Evolutionary conservation across 2,329 filamentous ascomycete species (phyloP).

Genomic region (Anisogramma anomala): DNA sequence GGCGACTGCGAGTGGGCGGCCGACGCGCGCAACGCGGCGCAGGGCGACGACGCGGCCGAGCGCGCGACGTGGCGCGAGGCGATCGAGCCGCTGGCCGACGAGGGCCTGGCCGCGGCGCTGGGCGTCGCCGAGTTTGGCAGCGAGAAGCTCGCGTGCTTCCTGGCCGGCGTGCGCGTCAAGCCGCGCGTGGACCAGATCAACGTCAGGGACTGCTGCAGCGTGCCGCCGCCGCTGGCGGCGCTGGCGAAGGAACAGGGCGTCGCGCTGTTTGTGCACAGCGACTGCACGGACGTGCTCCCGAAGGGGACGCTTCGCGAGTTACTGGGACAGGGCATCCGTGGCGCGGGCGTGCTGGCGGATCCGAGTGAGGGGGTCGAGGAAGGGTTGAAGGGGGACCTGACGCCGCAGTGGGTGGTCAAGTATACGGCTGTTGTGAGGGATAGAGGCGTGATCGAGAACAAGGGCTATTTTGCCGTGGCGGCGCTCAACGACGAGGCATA

Average conservation of each 20-base stretch:
- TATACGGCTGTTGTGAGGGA: constrained; percentile 94
- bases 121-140: constrained; percentile 88
- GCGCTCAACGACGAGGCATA: constrained; percentile 42
- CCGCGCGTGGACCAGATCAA: constrained; percentile 94
- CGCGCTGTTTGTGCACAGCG: constrained; percentile 84
- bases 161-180: constrained; percentile 56
- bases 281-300: constrained; percentile 85
- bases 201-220: constrained; percentile 87
- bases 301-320: constrained; percentile 75
- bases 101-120: constrained; percentile 59
- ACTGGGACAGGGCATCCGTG: constrained; percentile 58
- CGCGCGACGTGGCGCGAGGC: constrained; percentile 53
- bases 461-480: constrained; percentile 89
- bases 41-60: constrained; percentile 57
- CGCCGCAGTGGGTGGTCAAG: constrained; percentile 89
- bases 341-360: constrained; percentile 64
- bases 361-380: constrained; percentile 27
- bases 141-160: constrained; percentile 66
- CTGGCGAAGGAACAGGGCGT: constrained; percentile 76
- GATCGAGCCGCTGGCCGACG: constrained; percentile 59
- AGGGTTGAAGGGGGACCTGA: constrained; percentile 64
- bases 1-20: constrained; percentile 78
- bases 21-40: constrained; percentile 47
- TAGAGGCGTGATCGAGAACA: constrained; percentile 92
- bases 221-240: constrained; percentile 73